A percentile compares a stretch with the other conserved stretches of the same genome.
Evolutionary conservation across 805 yeast species (phyloP).

Genomic region (Candida arabinofermentans): DNA sequence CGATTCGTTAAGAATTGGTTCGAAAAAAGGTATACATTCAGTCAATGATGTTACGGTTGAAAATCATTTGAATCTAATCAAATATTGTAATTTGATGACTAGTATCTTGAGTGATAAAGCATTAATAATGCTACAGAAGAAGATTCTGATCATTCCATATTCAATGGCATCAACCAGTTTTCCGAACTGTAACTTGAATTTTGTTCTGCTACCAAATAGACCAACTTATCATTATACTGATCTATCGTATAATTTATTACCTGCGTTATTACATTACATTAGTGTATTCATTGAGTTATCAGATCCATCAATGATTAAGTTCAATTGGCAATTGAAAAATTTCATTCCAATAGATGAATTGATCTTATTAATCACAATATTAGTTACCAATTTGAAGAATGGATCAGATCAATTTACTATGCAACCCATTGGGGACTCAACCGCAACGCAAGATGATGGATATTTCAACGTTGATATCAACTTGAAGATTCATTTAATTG

Average conservation of each 20-base stretch:
- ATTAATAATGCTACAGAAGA: slow-evolving; percentile 36
- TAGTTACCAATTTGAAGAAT: slow-evolving; percentile 48
- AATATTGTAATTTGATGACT: slow-evolving; percentile 44
- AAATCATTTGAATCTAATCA: slow-evolving; percentile 41
- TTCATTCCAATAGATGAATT: slow-evolving; percentile 61
- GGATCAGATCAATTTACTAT: slow-evolving; percentile 15
- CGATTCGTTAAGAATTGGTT: slow-evolving; percentile 23
- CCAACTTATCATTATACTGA: slow-evolving; percentile 44
- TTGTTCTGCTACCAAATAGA: slow-evolving; percentile 5
- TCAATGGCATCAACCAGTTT: slow-evolving; percentile 2
- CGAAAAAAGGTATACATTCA: slow-evolving; percentile 28
- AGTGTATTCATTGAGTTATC: slow-evolving; percentile 51
- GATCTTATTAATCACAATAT: slow-evolving; percentile 46
- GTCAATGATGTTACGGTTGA: slow-evolving; percentile 19
- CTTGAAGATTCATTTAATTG: slow-evolving; percentile 28
- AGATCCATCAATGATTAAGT: slow-evolving; percentile 33
- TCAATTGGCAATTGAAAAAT: slow-evolving; percentile 58
- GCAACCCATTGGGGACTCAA: not conserved
- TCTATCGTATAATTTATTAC: slow-evolving; percentile 49
- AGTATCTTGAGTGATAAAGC: slow-evolving; percentile 56
- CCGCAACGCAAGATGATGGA: not conserved
- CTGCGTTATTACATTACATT: slow-evolving; percentile 52
- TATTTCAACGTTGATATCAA: slow-evolving; percentile 25
- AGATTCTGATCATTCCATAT: slow-evolving; percentile 28
- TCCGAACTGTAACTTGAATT: slow-evolving; percentile 12